A percentile compares a stretch with the other conserved stretches of the same genome.
Evolutionary conservation across 805 yeast genomes (phyloP).

Genomic region (Schwanniomyces sp.): DNA sequence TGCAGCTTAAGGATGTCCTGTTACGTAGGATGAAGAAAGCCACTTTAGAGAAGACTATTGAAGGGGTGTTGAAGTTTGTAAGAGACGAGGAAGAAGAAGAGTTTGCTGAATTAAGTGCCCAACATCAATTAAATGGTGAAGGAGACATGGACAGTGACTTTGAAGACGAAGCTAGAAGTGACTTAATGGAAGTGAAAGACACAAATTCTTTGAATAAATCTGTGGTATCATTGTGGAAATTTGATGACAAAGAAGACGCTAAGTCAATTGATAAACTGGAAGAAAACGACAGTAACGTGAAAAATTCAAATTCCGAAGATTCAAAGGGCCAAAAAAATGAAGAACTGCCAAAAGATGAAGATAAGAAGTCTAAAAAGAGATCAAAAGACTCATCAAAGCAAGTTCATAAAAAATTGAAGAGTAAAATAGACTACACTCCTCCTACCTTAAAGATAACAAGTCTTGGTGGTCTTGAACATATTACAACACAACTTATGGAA

Average conservation of each 20-base stretch:
- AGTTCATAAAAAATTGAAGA: slow-evolving; percentile 25
- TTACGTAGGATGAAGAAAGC: slow-evolving; percentile 69
- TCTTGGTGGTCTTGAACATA: slow-evolving; percentile 85
- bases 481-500: slow-evolving; percentile 86
- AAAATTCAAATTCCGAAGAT: slow-evolving; percentile 5
- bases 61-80: slow-evolving; percentile 53
- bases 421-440: slow-evolving; percentile 61
- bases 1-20: slow-evolving; percentile 64
- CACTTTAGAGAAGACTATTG: slow-evolving; percentile 62
- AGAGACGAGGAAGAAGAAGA: slow-evolving; percentile 64
- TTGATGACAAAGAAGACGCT: slow-evolving; percentile 7
- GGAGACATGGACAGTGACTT: slow-evolving; percentile 37
- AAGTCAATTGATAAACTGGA: background rate
- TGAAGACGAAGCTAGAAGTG: slow-evolving; percentile 40
- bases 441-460: slow-evolving; percentile 69
- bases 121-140: slow-evolving; percentile 16
- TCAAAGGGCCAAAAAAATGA: slow-evolving; percentile 9
- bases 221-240: slow-evolving; percentile 70
- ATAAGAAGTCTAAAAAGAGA: slow-evolving; percentile 49
- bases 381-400: slow-evolving; percentile 45
- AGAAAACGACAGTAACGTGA: slow-evolving; percentile 1
- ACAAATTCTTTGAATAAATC: slow-evolving; percentile 72
- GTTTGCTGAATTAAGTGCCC: slow-evolving; percentile 32
- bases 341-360: slow-evolving; percentile 16
- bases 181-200: slow-evolving; percentile 65